Percentiles rank a stretch among this genome's conserved stretches.
Conservation (phyloP, 2,329 filamentous ascomycete genomes). For the Colletotrichum spinosum region DNA sequence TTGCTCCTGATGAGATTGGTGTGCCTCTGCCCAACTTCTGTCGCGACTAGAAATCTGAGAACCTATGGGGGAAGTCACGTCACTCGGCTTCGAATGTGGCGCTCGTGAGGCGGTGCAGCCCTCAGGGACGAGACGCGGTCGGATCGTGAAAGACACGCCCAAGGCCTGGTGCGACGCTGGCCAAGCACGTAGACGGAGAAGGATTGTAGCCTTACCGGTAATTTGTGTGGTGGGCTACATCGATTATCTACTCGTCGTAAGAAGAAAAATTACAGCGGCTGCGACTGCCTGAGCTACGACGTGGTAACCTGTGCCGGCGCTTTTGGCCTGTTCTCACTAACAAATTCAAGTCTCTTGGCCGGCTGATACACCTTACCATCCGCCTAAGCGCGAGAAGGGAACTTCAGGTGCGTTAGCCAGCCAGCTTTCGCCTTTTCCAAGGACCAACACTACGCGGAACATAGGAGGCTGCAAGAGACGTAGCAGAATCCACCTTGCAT, state of each 20-base stretch:
- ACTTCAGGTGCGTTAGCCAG: slow-evolving; percentile 31
- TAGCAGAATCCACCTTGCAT: slow-evolving; percentile 35
- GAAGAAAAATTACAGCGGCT: slow-evolving; percentile 16
- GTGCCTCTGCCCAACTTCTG: background rate
- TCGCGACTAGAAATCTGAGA: background rate
- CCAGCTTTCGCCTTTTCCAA: slow-evolving; percentile 23
- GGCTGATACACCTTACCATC: too few species aligned
- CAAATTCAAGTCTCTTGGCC: background rate
- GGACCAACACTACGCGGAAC: slow-evolving; percentile 31
- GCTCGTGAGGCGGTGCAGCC: slow-evolving; percentile 13
- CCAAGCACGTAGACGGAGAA: background rate
- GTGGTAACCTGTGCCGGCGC: slow-evolving; percentile 2
- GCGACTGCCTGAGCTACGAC: background rate
- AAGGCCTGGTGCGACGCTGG: slow-evolving; percentile 1
- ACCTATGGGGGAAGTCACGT: background rate
- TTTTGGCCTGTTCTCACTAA: slow-evolving; percentile 26
- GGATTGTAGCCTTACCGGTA: background rate
- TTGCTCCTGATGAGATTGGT: too few species aligned
- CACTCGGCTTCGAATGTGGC: background rate
- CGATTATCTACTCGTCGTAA: background rate
- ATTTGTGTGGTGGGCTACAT: slow-evolving; percentile 8
- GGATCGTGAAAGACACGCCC: slow-evolving; percentile 16
- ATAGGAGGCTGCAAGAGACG: slow-evolving; percentile 32
- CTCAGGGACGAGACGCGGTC: slow-evolving; percentile 8
- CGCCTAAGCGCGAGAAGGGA: background rate